A percentile compares a stretch with the other conserved stretches of the same genome.
phyloP scores from a whole-genome alignment of 2,329 filamentous ascomycete genomes.

The Cercospora nicotianae region DNA sequence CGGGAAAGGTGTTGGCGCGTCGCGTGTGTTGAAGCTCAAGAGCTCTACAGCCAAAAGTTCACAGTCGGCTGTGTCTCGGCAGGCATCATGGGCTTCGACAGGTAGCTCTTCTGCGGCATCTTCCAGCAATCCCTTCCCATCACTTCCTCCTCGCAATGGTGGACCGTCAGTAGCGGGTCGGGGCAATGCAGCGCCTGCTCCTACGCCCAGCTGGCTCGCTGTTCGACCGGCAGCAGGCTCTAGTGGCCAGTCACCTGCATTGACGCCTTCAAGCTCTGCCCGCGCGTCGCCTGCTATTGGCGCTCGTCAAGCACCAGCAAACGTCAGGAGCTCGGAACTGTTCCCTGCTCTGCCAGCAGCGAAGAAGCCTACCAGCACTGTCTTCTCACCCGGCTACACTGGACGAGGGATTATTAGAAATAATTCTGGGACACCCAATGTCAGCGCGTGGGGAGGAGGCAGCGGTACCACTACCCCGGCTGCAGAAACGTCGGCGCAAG shows the following conservation, averaged over 20 bases:
- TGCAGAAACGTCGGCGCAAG: slow-evolving; percentile 18
- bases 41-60: slow-evolving; percentile 68
- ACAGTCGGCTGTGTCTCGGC: slow-evolving; percentile 57
- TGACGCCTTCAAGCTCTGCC: slow-evolving; percentile 32
- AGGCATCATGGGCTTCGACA: slow-evolving; percentile 58
- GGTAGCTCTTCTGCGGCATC: slow-evolving; percentile 26
- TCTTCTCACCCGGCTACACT: slow-evolving; percentile 53
- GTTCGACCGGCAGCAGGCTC: slow-evolving; percentile 31
- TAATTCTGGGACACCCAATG: slow-evolving; percentile 42
- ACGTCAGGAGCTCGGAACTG: slow-evolving; percentile 52
- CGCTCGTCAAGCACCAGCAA: slow-evolving; percentile 36
- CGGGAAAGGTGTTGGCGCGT: slow-evolving; percentile 56
- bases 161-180: slow-evolving; percentile 16
- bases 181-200: slow-evolving; percentile 24
- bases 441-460: slow-evolving; percentile 44
- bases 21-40: slow-evolving; percentile 66
- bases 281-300: slow-evolving; percentile 39
- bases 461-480: slow-evolving; percentile 29
- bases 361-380: slow-evolving; percentile 63
- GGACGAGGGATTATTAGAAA: slow-evolving; percentile 48
- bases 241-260: slow-evolving; percentile 38
- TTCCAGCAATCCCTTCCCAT: slow-evolving; percentile 32
- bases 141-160: slow-evolving; percentile 30
- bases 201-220: slow-evolving; percentile 35
- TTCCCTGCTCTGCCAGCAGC: slow-evolving; percentile 84